Evolutionary conservation across 1,284 basidiomycete species (phyloP), one percentile per base, ranked within the genome.

Genomic region (Cryptococcus neoformans): DNA sequence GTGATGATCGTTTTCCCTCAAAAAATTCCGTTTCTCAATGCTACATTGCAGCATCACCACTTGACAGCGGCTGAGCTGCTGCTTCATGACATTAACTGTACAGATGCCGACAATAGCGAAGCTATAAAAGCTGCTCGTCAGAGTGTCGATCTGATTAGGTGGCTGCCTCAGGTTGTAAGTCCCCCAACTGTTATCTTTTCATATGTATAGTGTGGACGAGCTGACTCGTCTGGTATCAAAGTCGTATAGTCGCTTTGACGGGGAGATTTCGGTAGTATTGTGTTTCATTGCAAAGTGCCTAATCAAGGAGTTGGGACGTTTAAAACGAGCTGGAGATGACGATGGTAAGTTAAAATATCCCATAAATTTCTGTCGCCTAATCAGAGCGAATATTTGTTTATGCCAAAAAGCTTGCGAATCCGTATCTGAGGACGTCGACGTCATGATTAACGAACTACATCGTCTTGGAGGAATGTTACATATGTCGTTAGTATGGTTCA

Each of bases 51-150:
- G 68, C 74, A 76, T 60, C 70, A 74, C 55, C 62, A 71, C 44
- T 56, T 69, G 14, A 57, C 63, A 0, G 70, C 72, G 1, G 59
- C 62, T 5, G 58, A 72, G 45, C 71, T 73, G 68, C 48, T 72
- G 9, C 49, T 76, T 48, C 62, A 73, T 53, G 74, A 76, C 53
- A 67, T 74, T 63, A 73, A 76, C 60, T 68, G 69, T 9, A 54
- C 68, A 12, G 68, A 68, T 28, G 56, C 60, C 1, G 70, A 70
- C 45, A 76, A 76, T 51, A 54, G 46, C 8, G 64, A 70, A 45
- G 73, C 72, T 21, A 56, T 76, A 28, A 49, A 52, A 14, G 70
- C 62, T 6, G 73, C 70, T 3, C 59, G 70, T n/a, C 59, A 59
- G 54, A 58, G 63, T 36, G 68, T 72, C 1, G 59, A 62, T 7